Evolutionary conservation across 2,329 filamentous ascomycete species (phyloP), one percentile per base, ranked within the genome.

Genomic region (Alternaria solani): DNA sequence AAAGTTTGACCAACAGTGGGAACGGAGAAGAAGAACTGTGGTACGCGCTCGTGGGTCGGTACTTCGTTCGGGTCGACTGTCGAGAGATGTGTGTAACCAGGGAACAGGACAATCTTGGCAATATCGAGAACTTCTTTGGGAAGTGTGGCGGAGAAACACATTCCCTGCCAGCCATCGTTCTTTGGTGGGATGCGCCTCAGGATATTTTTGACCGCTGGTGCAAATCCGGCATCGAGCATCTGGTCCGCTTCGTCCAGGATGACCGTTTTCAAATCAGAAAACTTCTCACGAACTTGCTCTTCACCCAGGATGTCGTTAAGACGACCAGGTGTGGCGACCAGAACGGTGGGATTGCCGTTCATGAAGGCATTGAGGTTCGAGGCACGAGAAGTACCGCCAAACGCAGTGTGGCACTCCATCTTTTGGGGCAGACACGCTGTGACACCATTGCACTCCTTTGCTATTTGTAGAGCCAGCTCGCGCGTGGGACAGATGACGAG

Each of bases 221-320:
- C 76, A 65, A 87, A 87, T 25, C 86, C 85, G 52, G 82, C 75
- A 41, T 86, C 81, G 20, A 86, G 78, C 61, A 83, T 83, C 51
- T 81, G 76, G 53, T 84, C 81, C 20, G 75, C 77, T 51, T 77
- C 75, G 36, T 83, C 80, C 3, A 82, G 72, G 25, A 83, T 77
- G n/a, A 83, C 68, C n/a, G 81, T 80, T 46, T 77, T 76, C 23
- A 82, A 66, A 59, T 83, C 76, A 5, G 75, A 68, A 62, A 87
- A 79, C 61, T 80, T 81, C 51, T 82, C 73, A 7, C 81, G 81
- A 3, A 81, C 80, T 28, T 81, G 75, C 26, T 81, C 72, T 51
- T 79, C 76, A 28, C 74, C 80, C 4, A 84, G 70, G 30, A 83
- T 80, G 60, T 84, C 82, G 52, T 81, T 80, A 7, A 84, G 71